Evolutionary conservation across 331 rosid genomes (phyloP).

Genomic region (Arachis monticola): DNA sequence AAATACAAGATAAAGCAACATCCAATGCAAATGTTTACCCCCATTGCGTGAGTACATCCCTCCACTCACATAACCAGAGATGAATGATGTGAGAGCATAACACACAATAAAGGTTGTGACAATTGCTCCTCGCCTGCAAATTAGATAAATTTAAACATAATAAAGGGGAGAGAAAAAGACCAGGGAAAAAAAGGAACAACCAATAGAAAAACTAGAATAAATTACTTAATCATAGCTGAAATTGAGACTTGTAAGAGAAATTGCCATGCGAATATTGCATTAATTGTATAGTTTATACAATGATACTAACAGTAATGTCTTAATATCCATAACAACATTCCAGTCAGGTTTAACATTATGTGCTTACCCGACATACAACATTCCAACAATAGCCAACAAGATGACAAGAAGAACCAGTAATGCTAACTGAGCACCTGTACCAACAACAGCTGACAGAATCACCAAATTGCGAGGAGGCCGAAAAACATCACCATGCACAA

Average conservation of each 20-base stretch:
- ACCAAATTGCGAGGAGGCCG: slow-evolving; percentile 84
- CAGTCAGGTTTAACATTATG: slow-evolving; percentile 20
- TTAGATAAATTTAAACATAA: slow-evolving; percentile 28
- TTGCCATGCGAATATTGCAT: slow-evolving; percentile 4
- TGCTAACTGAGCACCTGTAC: slow-evolving; percentile 99
- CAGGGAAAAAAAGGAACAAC: not conserved
- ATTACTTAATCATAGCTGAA: not conserved
- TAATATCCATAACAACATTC: slow-evolving; percentile 32
- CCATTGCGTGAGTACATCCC: slow-evolving; percentile 99
- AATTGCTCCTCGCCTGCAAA: slow-evolving; percentile 95
- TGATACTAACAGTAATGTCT: slow-evolving; percentile 17
- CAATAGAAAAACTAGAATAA: slow-evolving; percentile 26
- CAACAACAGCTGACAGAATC: slow-evolving; percentile 92
- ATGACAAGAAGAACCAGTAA: slow-evolving; percentile 95
- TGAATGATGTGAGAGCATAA: slow-evolving; percentile 97
- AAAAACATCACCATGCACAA: slow-evolving; percentile 99
- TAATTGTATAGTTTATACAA: not conserved
- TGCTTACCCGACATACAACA: slow-evolving; percentile 97
- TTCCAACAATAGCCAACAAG: slow-evolving; percentile 93
- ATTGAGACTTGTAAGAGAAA: slow-evolving; percentile 28
- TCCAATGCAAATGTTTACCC: slow-evolving; percentile 60
- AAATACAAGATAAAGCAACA: slow-evolving; percentile 20
- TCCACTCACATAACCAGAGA: slow-evolving; percentile 97
- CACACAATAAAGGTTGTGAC: slow-evolving; percentile 97
- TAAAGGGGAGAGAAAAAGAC: not conserved